Evolutionary conservation across 192 early-diverging fungal genomes (phyloP), one percentile per base, ranked within the genome.

Genomic region (Gamsiella multidivaricata): DNA sequence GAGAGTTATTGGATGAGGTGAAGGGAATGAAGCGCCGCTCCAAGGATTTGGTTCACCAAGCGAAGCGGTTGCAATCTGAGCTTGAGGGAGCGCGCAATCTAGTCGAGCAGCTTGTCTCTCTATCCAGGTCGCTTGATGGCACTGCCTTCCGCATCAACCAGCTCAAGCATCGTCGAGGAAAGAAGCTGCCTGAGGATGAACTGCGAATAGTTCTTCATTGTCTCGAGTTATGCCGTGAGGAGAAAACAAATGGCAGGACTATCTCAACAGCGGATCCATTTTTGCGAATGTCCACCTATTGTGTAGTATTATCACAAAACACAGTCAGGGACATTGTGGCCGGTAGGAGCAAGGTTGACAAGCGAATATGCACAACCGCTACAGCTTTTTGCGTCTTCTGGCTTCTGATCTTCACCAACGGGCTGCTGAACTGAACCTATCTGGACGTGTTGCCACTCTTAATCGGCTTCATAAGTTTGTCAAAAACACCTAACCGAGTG

Each of bases 391-490:
- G 45, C 45, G 45, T 46, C n/a, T 46, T 41, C 4, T 46, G 3
- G 45, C 59, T 23, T 47, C 59, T 9, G 59, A 61, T 23, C 29
- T 32, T 49, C n/a, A 3, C 45, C 36, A 46, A 22, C 39, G 28
- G 18, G 25, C 25, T 2, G 18, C 39, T 3, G 10, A 36, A 39
- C 34, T 46, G 18, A 53, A 53, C 25, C 20, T 42, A 22, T 25
- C 12, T 15, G 43, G 45, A 32, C n/a, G 15, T 33, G 53, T 54
- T 33, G 57, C 52, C n/a, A 63, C 45, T 36, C 31, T 61, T 6
- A 49, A 39, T n/a, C 60, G 45, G 12, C 32, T 61, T 7, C 60
- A 49, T 11, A 46, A 49, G 46, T 61, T 22, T 45, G 31, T 61
- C n/a, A 5, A n/a, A n/a, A 45, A 61, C 12, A 33, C 60, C n/a